Evolutionary conservation across 31 red algal species (phyloP).

Genomic region (Asparagopsis taxiformis): DNA sequence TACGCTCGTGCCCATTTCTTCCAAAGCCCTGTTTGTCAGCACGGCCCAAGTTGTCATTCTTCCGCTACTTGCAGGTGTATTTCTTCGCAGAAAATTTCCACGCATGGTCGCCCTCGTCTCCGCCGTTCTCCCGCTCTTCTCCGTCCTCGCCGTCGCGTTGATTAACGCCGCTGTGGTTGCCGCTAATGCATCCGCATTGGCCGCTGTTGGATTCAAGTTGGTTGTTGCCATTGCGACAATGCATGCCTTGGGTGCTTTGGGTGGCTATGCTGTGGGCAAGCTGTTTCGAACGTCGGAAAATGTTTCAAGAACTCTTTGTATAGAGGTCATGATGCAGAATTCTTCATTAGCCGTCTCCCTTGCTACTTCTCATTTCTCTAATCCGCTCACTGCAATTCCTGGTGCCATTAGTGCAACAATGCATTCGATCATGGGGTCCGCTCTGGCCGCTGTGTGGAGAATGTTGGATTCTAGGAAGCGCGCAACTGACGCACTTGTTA

Average conservation of each 20-base stretch:
- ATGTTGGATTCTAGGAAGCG: constrained; percentile 12
- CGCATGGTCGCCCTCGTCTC: constrained; percentile 14
- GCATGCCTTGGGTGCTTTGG: constrained; percentile 66
- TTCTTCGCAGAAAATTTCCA: constrained; percentile 45
- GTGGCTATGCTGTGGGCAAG: constrained; percentile 64
- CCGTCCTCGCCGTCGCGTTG: constrained; percentile 78
- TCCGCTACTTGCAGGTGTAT: constrained; percentile 66
- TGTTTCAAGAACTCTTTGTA: constrained; percentile 62
- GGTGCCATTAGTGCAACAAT: constrained; percentile 89
- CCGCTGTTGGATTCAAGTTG: constrained; percentile 28
- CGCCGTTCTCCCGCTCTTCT: constrained; percentile 55
- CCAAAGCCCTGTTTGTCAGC: constrained; percentile 56
- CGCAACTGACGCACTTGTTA: neutral
- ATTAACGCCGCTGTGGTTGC: constrained; percentile 83
- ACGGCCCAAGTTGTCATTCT: constrained; percentile 78
- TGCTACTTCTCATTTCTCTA: constrained; percentile 78
- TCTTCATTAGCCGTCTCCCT: constrained; percentile 83
- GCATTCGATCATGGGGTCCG: constrained; percentile 83
- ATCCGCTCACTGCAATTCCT: constrained; percentile 68
- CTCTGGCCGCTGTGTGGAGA: constrained; percentile 80
- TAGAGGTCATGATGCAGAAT: constrained; percentile 99
- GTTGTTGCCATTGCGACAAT: constrained; percentile 60
- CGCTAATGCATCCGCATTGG: constrained; percentile 20
- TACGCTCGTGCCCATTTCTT: constrained; percentile 70
- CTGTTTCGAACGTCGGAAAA: constrained; percentile 3